Conservation (phyloP, 176 grass and related monocot species). For the Oryza meyeriana region DNA sequence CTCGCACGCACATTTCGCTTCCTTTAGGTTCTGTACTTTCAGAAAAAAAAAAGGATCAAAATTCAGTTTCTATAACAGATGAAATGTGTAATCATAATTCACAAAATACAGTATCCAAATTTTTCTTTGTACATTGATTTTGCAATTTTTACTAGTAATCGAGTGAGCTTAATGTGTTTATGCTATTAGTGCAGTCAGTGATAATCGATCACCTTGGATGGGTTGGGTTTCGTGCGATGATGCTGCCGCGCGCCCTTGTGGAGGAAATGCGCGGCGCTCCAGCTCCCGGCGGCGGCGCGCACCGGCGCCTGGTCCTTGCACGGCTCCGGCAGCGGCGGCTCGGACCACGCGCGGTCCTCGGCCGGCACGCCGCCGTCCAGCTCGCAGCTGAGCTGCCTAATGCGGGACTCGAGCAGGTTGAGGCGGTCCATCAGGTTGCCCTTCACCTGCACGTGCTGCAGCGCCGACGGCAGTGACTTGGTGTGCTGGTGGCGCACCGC, state of each 20-base stretch:
- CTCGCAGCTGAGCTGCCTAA: slow-evolving; percentile 54
- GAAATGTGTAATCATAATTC: not conserved
- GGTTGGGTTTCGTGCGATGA: slow-evolving; percentile 15
- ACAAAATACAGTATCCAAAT: not conserved
- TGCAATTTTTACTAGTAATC: not conserved
- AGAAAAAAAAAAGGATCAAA: not conserved
- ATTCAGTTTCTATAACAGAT: not conserved
- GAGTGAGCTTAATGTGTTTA: not conserved
- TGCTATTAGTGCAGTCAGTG: too few species aligned
- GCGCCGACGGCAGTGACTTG: slow-evolving; percentile 42
- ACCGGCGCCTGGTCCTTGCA: not conserved
- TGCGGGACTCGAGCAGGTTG: slow-evolving; percentile 51
- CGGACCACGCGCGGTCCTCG: slow-evolving; percentile 30
- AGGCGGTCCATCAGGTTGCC: slow-evolving; percentile 55
- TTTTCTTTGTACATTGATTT: not conserved
- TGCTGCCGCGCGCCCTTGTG: slow-evolving; percentile 41
- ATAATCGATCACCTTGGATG: not conserved
- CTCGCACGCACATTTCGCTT: slow-evolving; percentile 23
- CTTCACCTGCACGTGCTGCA: slow-evolving; percentile 26
- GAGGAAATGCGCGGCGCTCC: slow-evolving; percentile 30
- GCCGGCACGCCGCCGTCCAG: not conserved
- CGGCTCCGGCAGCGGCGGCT: slow-evolving; percentile 2
- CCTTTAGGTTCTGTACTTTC: slow-evolving; percentile 31
- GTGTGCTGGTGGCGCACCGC: slow-evolving; percentile 41
- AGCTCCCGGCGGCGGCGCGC: not conserved